These are phyloP conservation scores for Peziza echinospora DNA, from an alignment of 495 filamentous ascomycete genomes.

Conservation along the genomic window DNA sequence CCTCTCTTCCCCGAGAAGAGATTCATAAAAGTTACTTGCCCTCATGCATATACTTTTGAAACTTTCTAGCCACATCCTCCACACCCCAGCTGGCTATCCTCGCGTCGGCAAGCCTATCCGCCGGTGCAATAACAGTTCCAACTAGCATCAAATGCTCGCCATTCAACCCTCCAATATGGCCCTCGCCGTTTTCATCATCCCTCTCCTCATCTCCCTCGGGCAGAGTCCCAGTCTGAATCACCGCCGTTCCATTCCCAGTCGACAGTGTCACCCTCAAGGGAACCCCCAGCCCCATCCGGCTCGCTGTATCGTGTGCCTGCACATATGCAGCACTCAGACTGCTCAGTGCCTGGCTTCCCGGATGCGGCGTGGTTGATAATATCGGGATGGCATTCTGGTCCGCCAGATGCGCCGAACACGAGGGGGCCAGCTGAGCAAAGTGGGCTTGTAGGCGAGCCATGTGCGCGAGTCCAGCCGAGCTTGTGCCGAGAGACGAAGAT, in stretches of 20 bases:
- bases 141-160: slow-evolving; percentile 13
- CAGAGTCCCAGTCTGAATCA: slow-evolving; percentile 15
- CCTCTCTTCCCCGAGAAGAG: too few relatives aligned
- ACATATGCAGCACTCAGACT: slow-evolving; percentile 14
- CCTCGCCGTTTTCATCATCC: slow-evolving; percentile 1
- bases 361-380: slow-evolving; percentile 7
- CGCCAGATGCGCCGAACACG: slow-evolving; percentile 11
- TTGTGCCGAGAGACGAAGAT: too few relatives aligned
- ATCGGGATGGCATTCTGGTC: slow-evolving; percentile 17
- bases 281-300: slow-evolving; percentile 16
- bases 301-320: slow-evolving; percentile 17
- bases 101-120: slow-evolving; percentile 14
- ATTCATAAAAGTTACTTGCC: slow-evolving; percentile 1
- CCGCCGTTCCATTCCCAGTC: slow-evolving; percentile 11
- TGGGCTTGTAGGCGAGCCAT: slow-evolving; percentile 8
- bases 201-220: slow-evolving; percentile 4
- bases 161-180: not conserved
- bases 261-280: slow-evolving; percentile 14
- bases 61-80: slow-evolving; percentile 15
- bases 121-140: slow-evolving; percentile 15
- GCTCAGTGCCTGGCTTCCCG: slow-evolving; percentile 4
- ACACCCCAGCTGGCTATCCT: slow-evolving; percentile 18
- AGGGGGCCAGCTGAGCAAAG: slow-evolving; percentile 10
- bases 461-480: not conserved
- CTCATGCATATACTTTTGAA: slow-evolving; percentile 2